Percentiles rank a stretch among this genome's conserved stretches.
phyloP scores from a whole-genome alignment of 2,329 filamentous ascomycete species.

The Nemania diffusa region DNA sequence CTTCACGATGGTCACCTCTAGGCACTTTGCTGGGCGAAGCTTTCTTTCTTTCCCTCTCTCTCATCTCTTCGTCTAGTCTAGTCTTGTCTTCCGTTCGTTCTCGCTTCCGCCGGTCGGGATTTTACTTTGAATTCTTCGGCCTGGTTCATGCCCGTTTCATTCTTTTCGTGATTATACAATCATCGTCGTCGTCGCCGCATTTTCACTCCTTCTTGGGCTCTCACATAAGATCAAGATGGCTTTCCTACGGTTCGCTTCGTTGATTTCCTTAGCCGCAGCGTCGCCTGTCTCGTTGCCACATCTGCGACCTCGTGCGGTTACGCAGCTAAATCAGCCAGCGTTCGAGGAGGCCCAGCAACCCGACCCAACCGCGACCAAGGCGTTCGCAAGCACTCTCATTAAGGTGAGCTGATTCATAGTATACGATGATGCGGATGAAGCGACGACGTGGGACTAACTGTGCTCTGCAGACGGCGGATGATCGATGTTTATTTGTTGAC shows the following conservation, averaged over 20 bases:
- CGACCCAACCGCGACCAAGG: conserved; percentile 55
- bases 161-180: neutral
- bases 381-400: conserved; percentile 54
- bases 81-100: conserved; percentile 18
- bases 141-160: conserved; percentile 7
- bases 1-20: conserved; percentile 24
- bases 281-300: conserved; percentile 28
- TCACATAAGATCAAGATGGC: conserved; percentile 7
- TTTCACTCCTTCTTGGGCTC: conserved; percentile 9
- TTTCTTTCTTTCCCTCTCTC: conserved; percentile 14
- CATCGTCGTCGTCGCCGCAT: neutral
- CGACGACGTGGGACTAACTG: conserved; percentile 20
- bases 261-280: conserved; percentile 29
- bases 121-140: conserved; percentile 13
- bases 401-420: conserved; percentile 43
- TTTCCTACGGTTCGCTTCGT: conserved; percentile 23
- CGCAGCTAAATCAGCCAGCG: conserved; percentile 52
- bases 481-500: conserved; percentile 56
- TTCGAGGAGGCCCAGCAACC: conserved; percentile 56
- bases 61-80: conserved; percentile 4
- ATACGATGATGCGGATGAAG: neutral
- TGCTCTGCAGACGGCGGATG: conserved; percentile 51
- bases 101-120: conserved; percentile 33
- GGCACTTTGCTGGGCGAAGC: conserved; percentile 21
- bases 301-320: conserved; percentile 44